Evolutionary conservation across 352 stramenopile genomes (phyloP).

Genomic region (Globisporangium spinosum): DNA sequence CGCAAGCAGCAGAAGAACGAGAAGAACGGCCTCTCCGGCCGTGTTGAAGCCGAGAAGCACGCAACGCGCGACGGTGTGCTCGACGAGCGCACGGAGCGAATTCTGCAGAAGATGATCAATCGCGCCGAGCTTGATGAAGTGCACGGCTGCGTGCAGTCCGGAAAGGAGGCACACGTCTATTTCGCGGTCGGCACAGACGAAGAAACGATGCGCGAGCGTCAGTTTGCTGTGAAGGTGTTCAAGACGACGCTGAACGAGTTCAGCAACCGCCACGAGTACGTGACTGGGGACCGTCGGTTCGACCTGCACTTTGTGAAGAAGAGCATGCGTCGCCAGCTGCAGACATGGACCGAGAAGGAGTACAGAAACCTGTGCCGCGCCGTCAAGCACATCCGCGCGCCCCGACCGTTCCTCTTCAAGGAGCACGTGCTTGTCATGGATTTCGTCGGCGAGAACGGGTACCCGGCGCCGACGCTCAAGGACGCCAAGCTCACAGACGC

Average conservation of each 20-base stretch:
- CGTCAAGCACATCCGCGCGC: constrained; percentile 44
- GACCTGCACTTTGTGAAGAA: constrained; percentile 77
- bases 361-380: constrained; percentile 60
- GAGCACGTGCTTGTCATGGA: constrained; percentile 74
- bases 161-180: constrained; percentile 84
- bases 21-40: constrained; percentile 48
- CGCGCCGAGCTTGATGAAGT: constrained; percentile 63
- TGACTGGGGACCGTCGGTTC: constrained; percentile 76
- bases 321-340: constrained; percentile 57
- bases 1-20: constrained; percentile 50
- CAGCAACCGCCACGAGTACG: constrained; percentile 76
- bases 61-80: constrained; percentile 73
- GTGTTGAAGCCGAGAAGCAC: constrained; percentile 47
- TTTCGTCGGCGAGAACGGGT: constrained; percentile 56
- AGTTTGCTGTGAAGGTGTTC: constrained; percentile 78
- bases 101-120: constrained; percentile 77
- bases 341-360: constrained; percentile 76
- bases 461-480: constrained; percentile 65
- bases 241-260: constrained; percentile 84
- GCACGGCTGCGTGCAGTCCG: constrained; percentile 70
- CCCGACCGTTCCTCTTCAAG: constrained; percentile 43
- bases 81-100: constrained; percentile 66
- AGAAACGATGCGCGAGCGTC: constrained; percentile 26
- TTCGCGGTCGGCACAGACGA: constrained; percentile 58
- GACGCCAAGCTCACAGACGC: constrained; percentile 48